Base-by-base conservation (phyloP, 805 yeast genomes). In the Candida sphagnicola region DNA sequence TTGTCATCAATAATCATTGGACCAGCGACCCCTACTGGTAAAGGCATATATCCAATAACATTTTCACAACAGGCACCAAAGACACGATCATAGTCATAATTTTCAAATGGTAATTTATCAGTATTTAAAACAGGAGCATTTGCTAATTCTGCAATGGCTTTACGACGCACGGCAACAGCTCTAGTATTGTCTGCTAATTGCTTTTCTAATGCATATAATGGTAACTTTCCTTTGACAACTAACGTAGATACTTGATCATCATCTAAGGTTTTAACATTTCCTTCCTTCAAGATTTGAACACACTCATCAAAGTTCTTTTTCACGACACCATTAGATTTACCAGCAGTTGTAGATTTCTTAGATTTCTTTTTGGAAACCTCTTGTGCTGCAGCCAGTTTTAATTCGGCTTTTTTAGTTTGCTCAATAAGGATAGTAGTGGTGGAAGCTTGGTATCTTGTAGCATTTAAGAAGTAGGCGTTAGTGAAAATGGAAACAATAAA, bases 41-140 rank as follows among this genome's bases (percentile, higher is more conserved):
- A 61, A 18, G 99, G 99, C 81, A 91, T 78, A 59, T 74, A 93
- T 21, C 99, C 99, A 61, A 93, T 85, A 42, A 93, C 99, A 56
- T 93, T 93, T 62, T 93, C 99, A 71, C 99, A 93, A 69, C 99
- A 93, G 8, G 99, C 97, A 45, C 99, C 99, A 56, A 90, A 83
- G 5, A 93, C 99, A 49, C 98, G 82, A 58, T 89, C 95, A 59
- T 89, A 93, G 59, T 93, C 96, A 57, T 91, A 93, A 54, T 78
- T 67, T 46, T 72, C 67, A 62, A 79, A 89, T 13, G 99, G 99
- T 46, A 93, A 71, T 46, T 78, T 76, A 24, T 76, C 69, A 2
- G 83, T 65, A 48, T 80, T 82, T 39, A 93, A 71, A 13, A 86
- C 80, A 39, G 95, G 89, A 14, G 95, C 88, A 50, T 80, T 75